phyloP scores from a whole-genome alignment of 495 filamentous ascomycete genomes.

The Xylaria grammica region DNA sequence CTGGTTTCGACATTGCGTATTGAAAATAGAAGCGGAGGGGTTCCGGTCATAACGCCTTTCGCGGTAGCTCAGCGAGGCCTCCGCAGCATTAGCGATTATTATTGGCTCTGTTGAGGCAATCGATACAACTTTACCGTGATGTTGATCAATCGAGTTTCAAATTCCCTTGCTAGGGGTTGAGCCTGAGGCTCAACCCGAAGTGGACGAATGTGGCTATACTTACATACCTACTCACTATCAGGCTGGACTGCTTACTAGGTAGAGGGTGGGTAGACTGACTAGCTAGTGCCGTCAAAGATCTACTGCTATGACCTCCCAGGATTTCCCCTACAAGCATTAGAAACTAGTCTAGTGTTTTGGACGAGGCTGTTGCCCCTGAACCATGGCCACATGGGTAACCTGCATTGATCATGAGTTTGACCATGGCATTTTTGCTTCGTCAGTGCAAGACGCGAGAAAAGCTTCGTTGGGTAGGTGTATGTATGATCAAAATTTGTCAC shows the following conservation, averaged over 20 bases:
- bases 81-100: background rate
- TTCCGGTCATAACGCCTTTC: too few species aligned
- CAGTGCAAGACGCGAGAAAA: background rate
- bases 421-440: background rate
- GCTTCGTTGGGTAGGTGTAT: too few species aligned
- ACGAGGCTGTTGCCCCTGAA: background rate
- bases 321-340: background rate
- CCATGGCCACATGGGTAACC: background rate
- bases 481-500: too few species aligned
- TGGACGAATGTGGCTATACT: background rate
- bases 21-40: too few species aligned
- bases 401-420: background rate
- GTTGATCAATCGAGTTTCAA: background rate
- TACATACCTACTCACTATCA: background rate
- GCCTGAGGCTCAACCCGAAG: background rate
- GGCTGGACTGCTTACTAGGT: background rate
- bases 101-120: background rate
- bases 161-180: background rate
- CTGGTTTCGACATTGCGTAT: too few species aligned
- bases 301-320: background rate
- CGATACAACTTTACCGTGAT: background rate
- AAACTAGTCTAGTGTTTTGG: background rate
- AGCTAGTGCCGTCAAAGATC: background rate
- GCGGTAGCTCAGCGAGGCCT: too few species aligned
- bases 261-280: background rate